These are phyloP conservation scores for Cyclocybe cylindracea DNA, from an alignment of 768 basidiomycete genomes.

Conservation along the genomic window DNA sequence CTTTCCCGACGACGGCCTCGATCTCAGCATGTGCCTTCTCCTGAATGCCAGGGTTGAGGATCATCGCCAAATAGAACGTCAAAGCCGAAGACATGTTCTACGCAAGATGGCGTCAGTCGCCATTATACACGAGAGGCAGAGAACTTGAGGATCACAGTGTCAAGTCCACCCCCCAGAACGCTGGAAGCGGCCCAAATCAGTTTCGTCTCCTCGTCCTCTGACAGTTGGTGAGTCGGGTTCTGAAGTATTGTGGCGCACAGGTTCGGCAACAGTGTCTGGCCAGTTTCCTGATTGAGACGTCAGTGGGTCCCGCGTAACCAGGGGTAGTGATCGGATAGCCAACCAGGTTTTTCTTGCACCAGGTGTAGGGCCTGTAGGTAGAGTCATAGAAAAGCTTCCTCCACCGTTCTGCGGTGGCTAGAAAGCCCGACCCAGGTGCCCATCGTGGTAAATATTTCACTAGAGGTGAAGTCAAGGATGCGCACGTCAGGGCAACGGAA, in stretches of 20 bases:
- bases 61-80: constrained; percentile 50
- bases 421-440: constrained; percentile 60
- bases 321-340: constrained; percentile 7
- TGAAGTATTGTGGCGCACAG: constrained; percentile 30
- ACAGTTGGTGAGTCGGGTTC: constrained; percentile 27
- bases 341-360: constrained; percentile 47
- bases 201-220: constrained; percentile 36
- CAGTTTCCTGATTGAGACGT: constrained; percentile 31
- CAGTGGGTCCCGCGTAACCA: neutral
- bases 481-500: neutral
- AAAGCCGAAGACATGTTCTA: constrained; percentile 41
- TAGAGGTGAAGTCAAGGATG: constrained; percentile 14
- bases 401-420: constrained; percentile 41
- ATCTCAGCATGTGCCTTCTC: constrained; percentile 54
- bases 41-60: constrained; percentile 43
- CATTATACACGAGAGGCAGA: constrained; percentile 16
- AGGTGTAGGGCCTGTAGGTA: constrained; percentile 35
- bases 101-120: constrained; percentile 32
- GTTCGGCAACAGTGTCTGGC: constrained; percentile 41
- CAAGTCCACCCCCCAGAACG: constrained; percentile 19
- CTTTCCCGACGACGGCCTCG: constrained; percentile 38
- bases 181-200: constrained; percentile 35
- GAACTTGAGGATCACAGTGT: constrained; percentile 14
- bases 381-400: constrained; percentile 32
- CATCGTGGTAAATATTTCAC: constrained; percentile 52